Conservation (phyloP, 2,329 filamentous ascomycete genomes). For the Pezicula neosporulosa region DNA sequence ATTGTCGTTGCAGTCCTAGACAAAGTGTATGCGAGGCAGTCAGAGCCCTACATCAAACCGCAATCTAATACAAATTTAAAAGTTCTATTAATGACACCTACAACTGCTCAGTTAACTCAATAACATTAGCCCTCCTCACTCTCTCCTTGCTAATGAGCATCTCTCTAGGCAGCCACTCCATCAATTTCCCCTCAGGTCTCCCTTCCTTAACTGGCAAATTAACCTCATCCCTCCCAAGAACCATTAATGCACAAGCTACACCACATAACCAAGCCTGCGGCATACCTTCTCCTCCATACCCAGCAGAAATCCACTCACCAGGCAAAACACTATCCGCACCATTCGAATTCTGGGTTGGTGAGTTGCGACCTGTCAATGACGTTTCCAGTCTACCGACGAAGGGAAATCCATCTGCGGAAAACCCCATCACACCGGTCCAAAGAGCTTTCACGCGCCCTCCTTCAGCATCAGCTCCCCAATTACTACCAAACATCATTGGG, state of each 20-base stretch:
- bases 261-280: conserved; percentile 50
- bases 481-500: conserved; percentile 35
- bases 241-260: conserved; percentile 42
- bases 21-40: no score
- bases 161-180: conserved; percentile 2
- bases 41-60: neutral
- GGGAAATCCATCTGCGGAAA: conserved; percentile 45
- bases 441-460: conserved; percentile 28
- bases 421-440: conserved; percentile 48
- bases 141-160: conserved; percentile 1
- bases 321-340: no score
- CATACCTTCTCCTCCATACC: conserved; percentile 51
- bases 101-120: conserved; percentile 1
- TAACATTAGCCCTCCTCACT: conserved; percentile 1
- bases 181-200: neutral
- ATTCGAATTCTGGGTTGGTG: no score
- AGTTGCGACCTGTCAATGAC: conserved; percentile 25
- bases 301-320: conserved; percentile 48
- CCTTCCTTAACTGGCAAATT: conserved; percentile 4
- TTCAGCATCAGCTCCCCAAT: conserved; percentile 18
- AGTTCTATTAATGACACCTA: neutral
- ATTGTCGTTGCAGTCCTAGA: no score
- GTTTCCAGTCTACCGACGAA: conserved; percentile 43
- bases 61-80: neutral
- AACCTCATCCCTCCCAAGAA: conserved; percentile 35